Conservation (phyloP, 2,329 filamentous ascomycete species). For the Lasiodiplodia hormozganensis region DNA sequence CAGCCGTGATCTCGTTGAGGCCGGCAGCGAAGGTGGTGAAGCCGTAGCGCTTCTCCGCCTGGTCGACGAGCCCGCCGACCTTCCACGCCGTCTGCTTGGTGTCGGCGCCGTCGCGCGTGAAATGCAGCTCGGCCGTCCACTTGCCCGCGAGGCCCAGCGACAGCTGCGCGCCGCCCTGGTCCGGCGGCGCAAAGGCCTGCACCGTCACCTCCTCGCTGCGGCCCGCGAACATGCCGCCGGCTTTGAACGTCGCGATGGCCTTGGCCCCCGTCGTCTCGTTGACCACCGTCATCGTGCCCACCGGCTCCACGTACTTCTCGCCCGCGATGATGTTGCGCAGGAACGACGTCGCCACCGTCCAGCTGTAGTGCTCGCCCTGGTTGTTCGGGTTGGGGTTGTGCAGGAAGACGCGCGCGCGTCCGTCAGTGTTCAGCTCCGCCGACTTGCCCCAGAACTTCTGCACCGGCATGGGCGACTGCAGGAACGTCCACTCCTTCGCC, state of each 20-base stretch:
- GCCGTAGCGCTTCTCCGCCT: slow-evolving; percentile 82
- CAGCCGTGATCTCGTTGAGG: slow-evolving; percentile 84
- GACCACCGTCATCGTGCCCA: slow-evolving; percentile 83
- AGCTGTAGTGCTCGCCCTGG: slow-evolving; percentile 83
- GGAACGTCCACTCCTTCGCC: slow-evolving; percentile 80
- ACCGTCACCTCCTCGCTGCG: slow-evolving; percentile 88
- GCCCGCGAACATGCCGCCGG: slow-evolving; percentile 96
- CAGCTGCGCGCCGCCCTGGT: slow-evolving; percentile 68
- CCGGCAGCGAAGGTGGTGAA: slow-evolving; percentile 84
- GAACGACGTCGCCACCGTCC: slow-evolving; percentile 87
- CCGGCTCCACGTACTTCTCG: slow-evolving; percentile 97
- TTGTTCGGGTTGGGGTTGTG: slow-evolving; percentile 50
- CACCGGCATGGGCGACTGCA: slow-evolving; percentile 84
- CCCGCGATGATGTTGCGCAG: slow-evolving; percentile 95
- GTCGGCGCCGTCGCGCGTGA: slow-evolving; percentile 67
- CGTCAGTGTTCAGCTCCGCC: slow-evolving; percentile 91
- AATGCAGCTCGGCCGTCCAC: slow-evolving; percentile 78
- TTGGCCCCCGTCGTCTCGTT: slow-evolving; percentile 86
- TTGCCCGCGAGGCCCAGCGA: slow-evolving; percentile 77
- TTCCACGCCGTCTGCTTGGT: slow-evolving; percentile 77
- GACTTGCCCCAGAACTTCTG: slow-evolving; percentile 99
- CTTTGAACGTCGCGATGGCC: slow-evolving; percentile 88
- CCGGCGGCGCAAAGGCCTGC: slow-evolving; percentile 64
- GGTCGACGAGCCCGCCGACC: slow-evolving; percentile 77
- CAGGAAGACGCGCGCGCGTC: slow-evolving; percentile 79